These are phyloP conservation scores for Penicillium cinerascens DNA, from an alignment of 495 filamentous ascomycete genomes.

Conservation along the genomic window DNA sequence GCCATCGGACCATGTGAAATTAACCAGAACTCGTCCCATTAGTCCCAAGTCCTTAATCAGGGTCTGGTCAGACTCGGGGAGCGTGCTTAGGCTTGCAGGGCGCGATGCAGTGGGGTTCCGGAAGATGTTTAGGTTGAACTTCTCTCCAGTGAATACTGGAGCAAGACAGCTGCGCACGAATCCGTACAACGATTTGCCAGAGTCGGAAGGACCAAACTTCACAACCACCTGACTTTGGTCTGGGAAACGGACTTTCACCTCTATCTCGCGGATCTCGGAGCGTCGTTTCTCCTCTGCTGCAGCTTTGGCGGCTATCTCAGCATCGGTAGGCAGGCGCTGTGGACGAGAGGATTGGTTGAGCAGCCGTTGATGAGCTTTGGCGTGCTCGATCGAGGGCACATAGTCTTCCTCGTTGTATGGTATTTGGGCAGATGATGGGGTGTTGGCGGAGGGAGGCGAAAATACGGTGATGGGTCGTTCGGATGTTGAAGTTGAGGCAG, in stretches of 20 bases:
- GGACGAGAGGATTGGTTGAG: conserved; percentile 63
- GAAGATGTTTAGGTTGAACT: conserved; percentile 50
- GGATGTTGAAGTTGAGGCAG: conserved; percentile 21
- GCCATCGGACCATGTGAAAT: conserved; percentile 70
- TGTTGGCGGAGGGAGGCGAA: conserved; percentile 64
- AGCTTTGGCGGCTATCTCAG: conserved; percentile 47
- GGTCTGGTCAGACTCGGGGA: conserved; percentile 46
- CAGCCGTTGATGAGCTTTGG: conserved; percentile 72
- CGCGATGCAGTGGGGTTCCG: conserved; percentile 11
- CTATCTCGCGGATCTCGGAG: conserved; percentile 61
- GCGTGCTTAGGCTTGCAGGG: conserved; percentile 27
- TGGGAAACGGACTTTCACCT: conserved; percentile 81
- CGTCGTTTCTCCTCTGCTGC: conserved; percentile 55
- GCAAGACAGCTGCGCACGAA: conserved; percentile 54
- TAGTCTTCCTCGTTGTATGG: conserved; percentile 70
- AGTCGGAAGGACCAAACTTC: conserved; percentile 59
- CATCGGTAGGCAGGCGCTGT: conserved; percentile 54
- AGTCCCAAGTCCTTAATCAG: conserved; percentile 70
- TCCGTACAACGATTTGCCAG: conserved; percentile 61
- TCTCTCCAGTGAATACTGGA: conserved; percentile 33
- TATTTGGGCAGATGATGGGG: conserved; percentile 67
- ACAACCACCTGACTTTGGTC: conserved; percentile 71
- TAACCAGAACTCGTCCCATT: conserved; percentile 65
- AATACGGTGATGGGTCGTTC: conserved; percentile 65
- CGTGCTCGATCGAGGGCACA: conserved; percentile 79